These are phyloP conservation scores for Ministeria vibrans DNA, from an alignment of 78 protist genomes.

Conservation along the genomic window DNA sequence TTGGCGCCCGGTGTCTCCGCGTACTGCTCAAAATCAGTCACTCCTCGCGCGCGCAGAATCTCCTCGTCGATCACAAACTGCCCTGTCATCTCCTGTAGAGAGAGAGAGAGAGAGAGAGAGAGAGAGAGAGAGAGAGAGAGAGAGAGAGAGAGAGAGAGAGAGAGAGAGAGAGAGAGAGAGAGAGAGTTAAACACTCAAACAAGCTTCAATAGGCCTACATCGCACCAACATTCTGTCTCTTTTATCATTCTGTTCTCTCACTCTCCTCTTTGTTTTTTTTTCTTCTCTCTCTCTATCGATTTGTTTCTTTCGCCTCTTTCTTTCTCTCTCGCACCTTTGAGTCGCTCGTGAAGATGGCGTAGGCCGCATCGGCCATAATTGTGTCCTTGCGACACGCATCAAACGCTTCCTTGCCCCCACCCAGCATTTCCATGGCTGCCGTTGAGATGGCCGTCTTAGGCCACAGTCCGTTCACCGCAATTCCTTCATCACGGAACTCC, in stretches of 20 bases:
- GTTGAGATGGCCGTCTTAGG: conserved; percentile 64
- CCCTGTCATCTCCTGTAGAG: not conserved
- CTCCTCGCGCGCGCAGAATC: not conserved
- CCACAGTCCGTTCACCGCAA: conserved; percentile 63
- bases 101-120: not conserved
- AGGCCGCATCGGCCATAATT: conserved; percentile 67
- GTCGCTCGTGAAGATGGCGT: conserved; percentile 47
- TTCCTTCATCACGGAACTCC: conserved; percentile 42
- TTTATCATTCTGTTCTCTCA: not conserved
- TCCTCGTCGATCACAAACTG: not conserved
- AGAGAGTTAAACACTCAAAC: too few relatives aligned
- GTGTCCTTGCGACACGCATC: conserved; percentile 30
- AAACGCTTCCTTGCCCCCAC: conserved; percentile 16
- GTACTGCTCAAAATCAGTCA: not conserved
- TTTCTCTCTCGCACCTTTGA: too few relatives aligned
- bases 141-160: not conserved
- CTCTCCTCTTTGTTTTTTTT: not conserved
- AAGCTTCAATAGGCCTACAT: too few relatives aligned
- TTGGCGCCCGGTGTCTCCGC: not conserved
- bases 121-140: not conserved
- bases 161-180: not conserved
- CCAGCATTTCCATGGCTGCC: conserved; percentile 64
- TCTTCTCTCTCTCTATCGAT: not conserved
- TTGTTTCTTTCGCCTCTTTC: too few relatives aligned
- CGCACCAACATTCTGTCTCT: not conserved